phyloP scores from a whole-genome alignment of 768 basidiomycete species.

The Paxillus ammoniavirescens region DNA sequence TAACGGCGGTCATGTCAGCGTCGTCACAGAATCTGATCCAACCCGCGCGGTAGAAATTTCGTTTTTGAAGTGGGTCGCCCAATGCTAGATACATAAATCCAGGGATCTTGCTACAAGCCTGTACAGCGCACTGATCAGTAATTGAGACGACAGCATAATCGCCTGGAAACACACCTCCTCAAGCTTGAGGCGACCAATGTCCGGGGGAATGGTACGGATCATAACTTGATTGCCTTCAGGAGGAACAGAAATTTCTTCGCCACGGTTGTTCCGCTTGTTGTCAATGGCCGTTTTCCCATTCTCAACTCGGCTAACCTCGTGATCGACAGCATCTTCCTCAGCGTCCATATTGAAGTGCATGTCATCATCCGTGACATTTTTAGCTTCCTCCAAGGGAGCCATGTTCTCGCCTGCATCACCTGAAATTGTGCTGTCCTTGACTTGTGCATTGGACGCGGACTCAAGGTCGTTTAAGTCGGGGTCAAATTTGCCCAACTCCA shows the following conservation, averaged over 20 bases:
- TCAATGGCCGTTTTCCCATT: conserved; percentile 55
- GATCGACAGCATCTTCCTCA: conserved; percentile 69
- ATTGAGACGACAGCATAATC: conserved; percentile 1
- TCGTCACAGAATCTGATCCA: conserved; percentile 89
- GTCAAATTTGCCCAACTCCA: conserved; percentile 86
- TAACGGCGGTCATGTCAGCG: conserved; percentile 73
- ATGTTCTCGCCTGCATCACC: conserved; percentile 37
- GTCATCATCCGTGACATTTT: conserved; percentile 61
- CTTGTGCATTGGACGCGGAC: conserved; percentile 46
- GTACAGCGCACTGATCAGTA: conserved; percentile 7
- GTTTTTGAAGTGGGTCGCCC: conserved; percentile 89
- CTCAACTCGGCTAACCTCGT: conserved; percentile 53
- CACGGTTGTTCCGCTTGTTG: conserved; percentile 52
- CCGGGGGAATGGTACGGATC: conserved; percentile 93
- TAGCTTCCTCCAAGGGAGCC: conserved; percentile 49
- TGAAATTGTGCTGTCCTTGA: conserved; percentile 47
- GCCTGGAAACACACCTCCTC: conserved; percentile 65
- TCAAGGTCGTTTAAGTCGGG: conserved; percentile 67
- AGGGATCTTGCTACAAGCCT: conserved; percentile 76
- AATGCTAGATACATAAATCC: conserved; percentile 89
- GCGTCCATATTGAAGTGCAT: conserved; percentile 71
- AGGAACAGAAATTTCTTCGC: conserved; percentile 66
- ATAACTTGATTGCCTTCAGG: conserved; percentile 89
- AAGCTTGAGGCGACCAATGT: conserved; percentile 84
- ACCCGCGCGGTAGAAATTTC: conserved; percentile 91